Evolutionary conservation across 2,329 filamentous ascomycete species (phyloP).

Genomic region (Colletotrichum salicis): DNA sequence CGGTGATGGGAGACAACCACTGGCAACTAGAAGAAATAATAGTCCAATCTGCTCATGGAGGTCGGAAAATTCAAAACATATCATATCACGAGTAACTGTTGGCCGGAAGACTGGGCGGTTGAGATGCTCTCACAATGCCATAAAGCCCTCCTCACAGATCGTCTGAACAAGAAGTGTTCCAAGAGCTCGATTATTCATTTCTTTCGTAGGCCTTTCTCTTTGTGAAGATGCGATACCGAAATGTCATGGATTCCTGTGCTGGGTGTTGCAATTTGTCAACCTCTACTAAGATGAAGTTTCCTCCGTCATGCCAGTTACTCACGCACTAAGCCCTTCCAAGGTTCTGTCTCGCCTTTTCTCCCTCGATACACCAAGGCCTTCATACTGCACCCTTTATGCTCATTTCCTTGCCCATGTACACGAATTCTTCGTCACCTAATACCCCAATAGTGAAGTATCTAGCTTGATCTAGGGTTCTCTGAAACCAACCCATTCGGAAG

Average conservation of each 20-base stretch:
- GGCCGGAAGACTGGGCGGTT: neutral
- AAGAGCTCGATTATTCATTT: neutral
- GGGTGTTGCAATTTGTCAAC: too few relatives aligned
- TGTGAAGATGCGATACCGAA: neutral
- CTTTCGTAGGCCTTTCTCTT: neutral
- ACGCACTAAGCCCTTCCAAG: too few relatives aligned
- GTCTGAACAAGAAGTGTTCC: neutral
- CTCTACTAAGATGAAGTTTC: too few relatives aligned
- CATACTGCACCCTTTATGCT: too few relatives aligned
- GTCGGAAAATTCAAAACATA: neutral
- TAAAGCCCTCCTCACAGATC: neutral
- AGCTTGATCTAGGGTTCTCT: neutral
- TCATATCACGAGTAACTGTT: neutral
- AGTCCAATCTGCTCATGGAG: neutral
- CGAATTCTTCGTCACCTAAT: neutral
- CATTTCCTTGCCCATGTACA: neutral
- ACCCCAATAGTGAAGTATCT: conserved; percentile 10
- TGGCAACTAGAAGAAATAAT: neutral
- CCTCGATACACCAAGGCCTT: too few relatives aligned
- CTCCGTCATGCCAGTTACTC: too few relatives aligned
- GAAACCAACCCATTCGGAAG: conserved; percentile 20
- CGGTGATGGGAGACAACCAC: neutral
- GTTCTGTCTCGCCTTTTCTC: too few relatives aligned
- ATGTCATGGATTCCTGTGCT: neutral
- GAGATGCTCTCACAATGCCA: neutral